These are phyloP conservation scores for Tetradesmus lagerheimii DNA, from an alignment of 139 green algal species.

Conservation along the genomic window DNA sequence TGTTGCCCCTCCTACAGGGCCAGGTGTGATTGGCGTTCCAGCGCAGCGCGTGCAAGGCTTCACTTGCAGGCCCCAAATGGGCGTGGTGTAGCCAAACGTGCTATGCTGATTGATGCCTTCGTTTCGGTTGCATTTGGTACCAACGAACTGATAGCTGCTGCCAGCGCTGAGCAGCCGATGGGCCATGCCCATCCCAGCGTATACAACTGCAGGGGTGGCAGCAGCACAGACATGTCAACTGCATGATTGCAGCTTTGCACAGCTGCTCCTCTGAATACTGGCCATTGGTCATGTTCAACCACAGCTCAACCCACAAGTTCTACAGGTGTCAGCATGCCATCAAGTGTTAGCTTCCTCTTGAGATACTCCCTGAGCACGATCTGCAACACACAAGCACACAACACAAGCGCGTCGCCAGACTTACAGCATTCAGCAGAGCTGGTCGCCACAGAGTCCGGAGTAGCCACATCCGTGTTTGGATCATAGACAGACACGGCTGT, in stretches of 20 bases:
- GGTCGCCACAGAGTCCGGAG: not conserved
- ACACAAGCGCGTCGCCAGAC: not conserved
- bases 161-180: not conserved
- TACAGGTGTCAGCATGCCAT: too few relatives aligned
- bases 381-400: too few relatives aligned
- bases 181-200: not conserved
- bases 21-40: not conserved
- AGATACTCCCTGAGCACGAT: too few relatives aligned
- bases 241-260: too few relatives aligned
- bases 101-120: not conserved
- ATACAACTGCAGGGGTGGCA: not conserved
- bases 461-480: not conserved
- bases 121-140: not conserved
- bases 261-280: too few relatives aligned
- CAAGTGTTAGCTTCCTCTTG: too few relatives aligned
- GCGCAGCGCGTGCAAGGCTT: not conserved
- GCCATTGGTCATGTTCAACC: too few relatives aligned
- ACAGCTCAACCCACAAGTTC: too few relatives aligned
- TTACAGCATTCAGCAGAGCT: not conserved
- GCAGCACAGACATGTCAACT: not conserved
- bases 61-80: not conserved
- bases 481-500: not conserved
- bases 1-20: not conserved
- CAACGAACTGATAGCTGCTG: not conserved
- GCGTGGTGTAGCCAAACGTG: not conserved